Evolutionary conservation across 495 filamentous ascomycete genomes (phyloP), one percentile per base, ranked within the genome.

Genomic region (Aspergillus haitiensis): DNA sequence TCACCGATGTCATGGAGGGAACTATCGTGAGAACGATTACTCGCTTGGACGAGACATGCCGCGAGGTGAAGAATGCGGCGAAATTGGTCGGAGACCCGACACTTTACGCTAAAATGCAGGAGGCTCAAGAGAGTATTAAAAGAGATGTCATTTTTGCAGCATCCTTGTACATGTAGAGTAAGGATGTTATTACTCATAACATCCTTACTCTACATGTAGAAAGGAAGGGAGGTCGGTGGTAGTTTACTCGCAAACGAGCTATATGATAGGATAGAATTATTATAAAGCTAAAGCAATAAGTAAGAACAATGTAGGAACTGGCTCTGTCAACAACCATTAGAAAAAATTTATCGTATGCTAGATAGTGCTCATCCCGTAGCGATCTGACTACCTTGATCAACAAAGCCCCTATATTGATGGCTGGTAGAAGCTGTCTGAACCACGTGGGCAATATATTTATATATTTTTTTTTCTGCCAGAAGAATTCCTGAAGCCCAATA

Each of bases 11-110:
- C 48, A 84, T 98, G 65, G 94, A 98, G 70, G 94, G 94, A 0
- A 97, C 93, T 0, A 97, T 98, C 73, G 95, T 98, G 18, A 78
- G 94, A 32, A 91, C 91, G 10, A 97, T 98, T 58, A 93, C 90
- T 21, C 78, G 94, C 35, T 76, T 98, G 48, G 94, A 98, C 65
- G 94, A 98, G 83, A 95, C 92, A 7, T 98, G 94, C 70, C 81
- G 94, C 55, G 94, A 98, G 76, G 94, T 97, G 51, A 98, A 96
- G 81, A 97, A 96, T 70, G 91, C 95, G 34, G 94, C 94, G 16
- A 82, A 95, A 65, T 88, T 98, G 63, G 92, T 98, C 62, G 94
- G 94, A n/a, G 94, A 98, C 70, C 94, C 94, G 5, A 86, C 84
- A 48, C 79, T 98, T 57, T 96, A 95, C 70, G 82, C 86, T 55